These are phyloP conservation scores for Auriculariales sp. DNA, from an alignment of 768 basidiomycete genomes.

Conservation along the genomic window DNA sequence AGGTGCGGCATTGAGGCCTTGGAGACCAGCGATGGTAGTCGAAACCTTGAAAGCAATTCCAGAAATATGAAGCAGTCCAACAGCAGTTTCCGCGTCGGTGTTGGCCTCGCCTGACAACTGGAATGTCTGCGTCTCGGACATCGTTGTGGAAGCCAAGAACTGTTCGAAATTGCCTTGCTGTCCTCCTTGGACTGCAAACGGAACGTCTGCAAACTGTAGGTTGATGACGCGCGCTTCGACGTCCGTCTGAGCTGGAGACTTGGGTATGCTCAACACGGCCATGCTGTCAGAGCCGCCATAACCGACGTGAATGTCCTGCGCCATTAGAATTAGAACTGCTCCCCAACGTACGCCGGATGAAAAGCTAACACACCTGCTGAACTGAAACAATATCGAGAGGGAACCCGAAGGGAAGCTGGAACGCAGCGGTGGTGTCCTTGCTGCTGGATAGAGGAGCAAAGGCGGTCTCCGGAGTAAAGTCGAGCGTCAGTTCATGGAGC, in stretches of 20 bases:
- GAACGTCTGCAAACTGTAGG: slow-evolving; percentile 41
- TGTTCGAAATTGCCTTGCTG: slow-evolving; percentile 37
- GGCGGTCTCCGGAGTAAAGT: slow-evolving; percentile 42
- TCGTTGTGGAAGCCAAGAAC: slow-evolving; percentile 49
- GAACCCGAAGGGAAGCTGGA: slow-evolving; percentile 45
- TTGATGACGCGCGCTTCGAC: slow-evolving; percentile 47
- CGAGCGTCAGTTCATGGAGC: slow-evolving; percentile 41
- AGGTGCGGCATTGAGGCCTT: slow-evolving; percentile 46
- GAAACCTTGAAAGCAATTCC: neutral
- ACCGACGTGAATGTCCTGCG: slow-evolving; percentile 41
- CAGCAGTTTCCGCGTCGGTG: slow-evolving; percentile 46
- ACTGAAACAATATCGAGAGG: slow-evolving; percentile 51
- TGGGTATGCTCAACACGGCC: slow-evolving; percentile 45
- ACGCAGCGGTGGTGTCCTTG: slow-evolving; percentile 43
- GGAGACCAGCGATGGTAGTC: slow-evolving; percentile 38
- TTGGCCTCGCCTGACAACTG: slow-evolving; percentile 35
- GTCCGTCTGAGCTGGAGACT: slow-evolving; percentile 42
- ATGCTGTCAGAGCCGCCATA: slow-evolving; percentile 34
- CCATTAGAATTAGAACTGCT: too few relatives aligned
- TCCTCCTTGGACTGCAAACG: slow-evolving; percentile 39
- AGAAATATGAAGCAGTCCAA: slow-evolving; percentile 35
- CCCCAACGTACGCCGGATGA: too few relatives aligned
- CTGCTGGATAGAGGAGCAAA: slow-evolving; percentile 46
- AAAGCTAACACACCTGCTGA: too few relatives aligned
- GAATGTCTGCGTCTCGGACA: slow-evolving; percentile 29